phyloP scores from a whole-genome alignment of 768 basidiomycete genomes.

The Leccinum truebloodii region DNA sequence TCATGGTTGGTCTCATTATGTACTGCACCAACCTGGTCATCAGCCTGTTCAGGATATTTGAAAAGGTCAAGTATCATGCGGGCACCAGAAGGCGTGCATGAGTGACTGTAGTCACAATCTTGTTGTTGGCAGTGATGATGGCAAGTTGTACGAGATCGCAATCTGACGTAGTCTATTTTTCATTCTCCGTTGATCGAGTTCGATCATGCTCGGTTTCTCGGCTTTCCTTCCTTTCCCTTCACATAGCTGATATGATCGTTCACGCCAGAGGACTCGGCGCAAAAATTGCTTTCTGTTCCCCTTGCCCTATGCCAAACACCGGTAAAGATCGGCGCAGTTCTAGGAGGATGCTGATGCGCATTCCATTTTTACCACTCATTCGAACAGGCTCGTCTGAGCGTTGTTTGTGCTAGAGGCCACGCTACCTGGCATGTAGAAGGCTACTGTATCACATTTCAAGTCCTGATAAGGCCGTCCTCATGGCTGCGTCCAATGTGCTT shows the following conservation, averaged over 20 bases:
- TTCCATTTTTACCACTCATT: conserved; percentile 7
- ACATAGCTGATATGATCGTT: conserved; percentile 32
- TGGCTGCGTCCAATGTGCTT: conserved; percentile 59
- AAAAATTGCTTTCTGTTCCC: conserved; percentile 70
- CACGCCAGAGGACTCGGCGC: conserved; percentile 67
- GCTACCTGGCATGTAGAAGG: no score
- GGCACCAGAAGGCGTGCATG: conserved; percentile 30
- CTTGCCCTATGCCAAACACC: conserved; percentile 87
- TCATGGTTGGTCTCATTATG: conserved; percentile 73
- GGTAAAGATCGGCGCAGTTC: conserved; percentile 74
- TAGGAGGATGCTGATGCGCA: conserved; percentile 51
- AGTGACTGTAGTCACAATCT: not conserved
- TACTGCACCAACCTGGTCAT: conserved; percentile 87
- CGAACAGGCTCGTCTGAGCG: conserved; percentile 60
- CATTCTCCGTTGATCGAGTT: not conserved
- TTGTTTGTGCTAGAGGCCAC: no score
- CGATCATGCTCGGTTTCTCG: not conserved
- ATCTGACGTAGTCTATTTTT: not conserved
- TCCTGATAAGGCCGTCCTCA: conserved; percentile 69
- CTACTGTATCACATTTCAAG: conserved; percentile 49
- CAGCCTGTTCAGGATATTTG: conserved; percentile 82
- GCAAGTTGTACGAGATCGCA: not conserved
- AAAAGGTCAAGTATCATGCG: conserved; percentile 80
- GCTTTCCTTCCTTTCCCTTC: no score
- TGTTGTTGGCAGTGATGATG: not conserved